phyloP scores from a whole-genome alignment of 768 basidiomycete species.

The Pleurotus salmoneostramineus region DNA sequence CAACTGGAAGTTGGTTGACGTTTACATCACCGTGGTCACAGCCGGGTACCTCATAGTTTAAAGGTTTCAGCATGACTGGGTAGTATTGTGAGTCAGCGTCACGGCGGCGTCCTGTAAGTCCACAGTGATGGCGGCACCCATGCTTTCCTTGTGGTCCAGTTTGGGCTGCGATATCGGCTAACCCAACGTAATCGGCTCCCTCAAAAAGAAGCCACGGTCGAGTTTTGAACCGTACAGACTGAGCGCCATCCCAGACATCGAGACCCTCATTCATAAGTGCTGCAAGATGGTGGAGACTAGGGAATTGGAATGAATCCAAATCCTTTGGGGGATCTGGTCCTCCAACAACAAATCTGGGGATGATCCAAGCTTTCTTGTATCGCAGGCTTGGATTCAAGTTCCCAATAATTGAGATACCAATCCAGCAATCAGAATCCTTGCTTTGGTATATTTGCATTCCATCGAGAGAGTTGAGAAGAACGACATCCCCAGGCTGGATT shows the following conservation, averaged over 20 bases:
- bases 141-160: conserved; percentile 26
- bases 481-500: conserved; percentile 24
- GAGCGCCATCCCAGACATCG: conserved; percentile 18
- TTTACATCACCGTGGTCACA: conserved; percentile 26
- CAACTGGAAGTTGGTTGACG: conserved; percentile 10
- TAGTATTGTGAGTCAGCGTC: conserved; percentile 25
- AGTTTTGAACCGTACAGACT: neutral
- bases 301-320: conserved; percentile 29
- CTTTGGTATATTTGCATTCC: conserved; percentile 37
- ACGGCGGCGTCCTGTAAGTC: conserved; percentile 17
- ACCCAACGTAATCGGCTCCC: conserved; percentile 21
- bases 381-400: conserved; percentile 19
- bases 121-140: conserved; percentile 27
- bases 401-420: conserved; percentile 34
- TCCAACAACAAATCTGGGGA: too few relatives aligned
- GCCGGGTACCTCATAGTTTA: conserved; percentile 16
- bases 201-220: conserved; percentile 11
- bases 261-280: conserved; percentile 26
- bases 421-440: conserved; percentile 40
- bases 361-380: conserved; percentile 20
- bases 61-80: conserved; percentile 17
- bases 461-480: conserved; percentile 31
- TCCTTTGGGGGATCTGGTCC: conserved; percentile 35
- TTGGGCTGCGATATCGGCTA: conserved; percentile 25
- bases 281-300: conserved; percentile 27